These are phyloP conservation scores for Apiotrichum sp. DNA, from an alignment of 1,284 basidiomycete species.

Conservation along the genomic window DNA sequence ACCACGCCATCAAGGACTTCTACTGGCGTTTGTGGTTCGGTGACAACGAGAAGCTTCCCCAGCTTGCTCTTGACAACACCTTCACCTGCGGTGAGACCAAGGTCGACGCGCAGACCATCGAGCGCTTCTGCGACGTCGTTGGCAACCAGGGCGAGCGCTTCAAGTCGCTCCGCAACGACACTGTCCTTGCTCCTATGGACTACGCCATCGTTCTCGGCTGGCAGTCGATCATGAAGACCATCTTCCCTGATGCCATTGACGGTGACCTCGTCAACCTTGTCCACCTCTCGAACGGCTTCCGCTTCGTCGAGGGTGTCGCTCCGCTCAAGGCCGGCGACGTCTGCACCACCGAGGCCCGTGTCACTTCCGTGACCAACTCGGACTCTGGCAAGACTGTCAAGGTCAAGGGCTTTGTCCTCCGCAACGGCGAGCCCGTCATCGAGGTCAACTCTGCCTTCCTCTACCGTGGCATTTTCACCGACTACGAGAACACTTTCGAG, in stretches of 20 bases:
- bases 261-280: slow-evolving; percentile 93
- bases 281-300: slow-evolving; percentile 95
- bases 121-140: slow-evolving; percentile 86
- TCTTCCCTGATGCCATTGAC: slow-evolving; percentile 86
- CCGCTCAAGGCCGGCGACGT: slow-evolving; percentile 79
- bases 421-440: slow-evolving; percentile 71
- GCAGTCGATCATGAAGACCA: slow-evolving; percentile 95
- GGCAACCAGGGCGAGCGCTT: slow-evolving; percentile 89
- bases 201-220: slow-evolving; percentile 97
- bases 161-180: slow-evolving; percentile 62
- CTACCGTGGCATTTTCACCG: slow-evolving; percentile 88
- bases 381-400: slow-evolving; percentile 91
- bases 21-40: slow-evolving; percentile 98
- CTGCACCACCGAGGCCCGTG: slow-evolving; percentile 81
- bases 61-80: slow-evolving; percentile 64
- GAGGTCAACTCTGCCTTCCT: slow-evolving; percentile 94
- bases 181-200: slow-evolving; percentile 88
- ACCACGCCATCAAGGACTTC: slow-evolving; percentile 87
- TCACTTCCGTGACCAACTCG: slow-evolving; percentile 82
- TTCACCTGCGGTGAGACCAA: slow-evolving; percentile 78
- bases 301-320: slow-evolving; percentile 68
- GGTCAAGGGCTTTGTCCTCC: slow-evolving; percentile 78
- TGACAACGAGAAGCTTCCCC: slow-evolving; percentile 66
- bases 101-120: slow-evolving; percentile 68
- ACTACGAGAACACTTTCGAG: slow-evolving; percentile 95